These are phyloP conservation scores for Eucalyptus virginea DNA, from an alignment of 345 rosid species.

Conservation along the genomic window DNA sequence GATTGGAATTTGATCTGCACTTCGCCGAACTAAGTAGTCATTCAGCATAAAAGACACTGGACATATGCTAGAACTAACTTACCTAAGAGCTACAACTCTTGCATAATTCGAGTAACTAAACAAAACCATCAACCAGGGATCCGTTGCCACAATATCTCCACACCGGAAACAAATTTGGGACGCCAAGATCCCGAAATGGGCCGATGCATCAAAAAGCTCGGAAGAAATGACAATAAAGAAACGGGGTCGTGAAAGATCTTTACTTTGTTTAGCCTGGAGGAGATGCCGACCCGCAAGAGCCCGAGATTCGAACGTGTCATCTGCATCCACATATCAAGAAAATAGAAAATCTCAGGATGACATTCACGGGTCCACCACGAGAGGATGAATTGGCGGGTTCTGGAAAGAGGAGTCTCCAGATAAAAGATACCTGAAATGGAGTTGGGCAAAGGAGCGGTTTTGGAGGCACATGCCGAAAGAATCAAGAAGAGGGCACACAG, in stretches of 20 bases:
- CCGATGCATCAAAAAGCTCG: neutral
- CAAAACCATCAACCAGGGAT: neutral
- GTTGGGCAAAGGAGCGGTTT: neutral
- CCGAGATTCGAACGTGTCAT: conserved; percentile 24
- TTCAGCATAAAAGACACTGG: neutral
- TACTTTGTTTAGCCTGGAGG: conserved; percentile 63
- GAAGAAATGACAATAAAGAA: neutral
- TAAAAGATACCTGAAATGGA: neutral
- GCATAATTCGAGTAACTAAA: neutral
- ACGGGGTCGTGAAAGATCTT: neutral
- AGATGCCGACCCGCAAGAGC: conserved; percentile 36
- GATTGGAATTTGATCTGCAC: neutral
- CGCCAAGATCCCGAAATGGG: neutral
- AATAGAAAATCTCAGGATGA: neutral
- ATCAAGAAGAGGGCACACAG: neutral
- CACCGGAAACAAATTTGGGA: neutral
- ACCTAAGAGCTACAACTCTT: neutral
- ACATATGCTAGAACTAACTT: neutral
- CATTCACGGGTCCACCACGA: neutral
- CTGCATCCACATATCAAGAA: conserved; percentile 3
- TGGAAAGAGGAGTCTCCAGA: neutral
- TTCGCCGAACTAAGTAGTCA: neutral
- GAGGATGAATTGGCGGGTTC: neutral
- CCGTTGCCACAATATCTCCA: neutral
- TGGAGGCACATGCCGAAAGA: neutral